Evolutionary conservation across 805 yeast species (phyloP), one percentile per base, ranked within the genome.

Genomic region (Vanderwaltozyma verrucispora): DNA sequence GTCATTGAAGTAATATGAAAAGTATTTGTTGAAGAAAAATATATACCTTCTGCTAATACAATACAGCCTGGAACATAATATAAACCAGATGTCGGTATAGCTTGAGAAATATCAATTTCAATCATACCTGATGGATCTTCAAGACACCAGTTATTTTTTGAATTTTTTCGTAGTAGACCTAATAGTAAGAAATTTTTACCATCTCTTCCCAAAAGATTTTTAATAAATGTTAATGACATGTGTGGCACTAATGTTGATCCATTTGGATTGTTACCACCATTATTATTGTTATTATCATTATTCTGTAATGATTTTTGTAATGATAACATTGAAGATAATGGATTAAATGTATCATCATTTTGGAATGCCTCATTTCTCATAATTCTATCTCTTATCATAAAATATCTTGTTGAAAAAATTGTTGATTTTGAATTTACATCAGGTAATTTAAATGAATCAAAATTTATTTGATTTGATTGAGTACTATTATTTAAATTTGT

Each of bases 191-290:
- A 92, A 39, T 74, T 68, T 37, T 73, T 67, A 4, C 89, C 89
- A 49, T 81, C 82, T 38, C 95, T 65, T 23, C 98, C 99, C 21
- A 92, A 56, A 41, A 92, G 63, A 56, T 88, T 88, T 50, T 88
- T 88, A 37, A 92, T 77, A 28, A 75, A 67, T 0, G 95, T 83
- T 32, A 89, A 64, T 3, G 70, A 45, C 50, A 56, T 49, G 15
- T 33, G 28, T 5, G 30, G 13, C 15, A 28, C 28, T 28, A 28
- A 3, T 3, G 27, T 21, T 4, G 19, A 48, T 19, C 36, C n/a
- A 15, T 12, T 31, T 27, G n/a, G n/a, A n/a, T n/a, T n/a, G n/a
- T n/a, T n/a, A n/a, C n/a, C n/a, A n/a, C n/a, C n/a, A n/a, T n/a
- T n/a, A n/a, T n/a, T n/a, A n/a, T n/a, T n/a, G n/a, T n/a, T n/a